Conservation (phyloP, 108 stramenopile genomes). For the Nitzschia palea region DNA sequence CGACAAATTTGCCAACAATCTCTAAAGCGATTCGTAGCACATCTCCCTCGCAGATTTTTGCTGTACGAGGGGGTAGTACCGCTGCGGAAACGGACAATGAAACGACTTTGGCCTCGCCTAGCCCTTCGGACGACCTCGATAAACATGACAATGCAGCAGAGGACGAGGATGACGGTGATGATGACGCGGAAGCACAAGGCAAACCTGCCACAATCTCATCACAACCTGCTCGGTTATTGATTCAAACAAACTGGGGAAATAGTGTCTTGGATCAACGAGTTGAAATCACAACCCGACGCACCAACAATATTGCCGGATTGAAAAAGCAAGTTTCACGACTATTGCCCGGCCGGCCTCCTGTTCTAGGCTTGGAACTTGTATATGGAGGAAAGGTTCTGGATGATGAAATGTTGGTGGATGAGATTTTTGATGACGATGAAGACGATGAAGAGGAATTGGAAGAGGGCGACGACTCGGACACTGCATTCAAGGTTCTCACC, state of each 20-base stretch:
- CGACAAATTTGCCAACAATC: too few relatives aligned
- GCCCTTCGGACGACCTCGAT: constrained; percentile 11
- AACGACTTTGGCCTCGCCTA: neutral
- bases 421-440: constrained; percentile 66
- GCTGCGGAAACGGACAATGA: constrained; percentile 6
- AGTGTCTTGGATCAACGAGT: constrained; percentile 59
- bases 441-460: constrained; percentile 63
- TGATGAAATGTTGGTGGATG: constrained; percentile 66
- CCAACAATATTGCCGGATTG: constrained; percentile 47
- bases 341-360: constrained; percentile 63
- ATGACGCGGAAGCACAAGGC: constrained; percentile 12
- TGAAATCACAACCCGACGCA: constrained; percentile 60
- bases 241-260: constrained; percentile 56
- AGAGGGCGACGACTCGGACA: constrained; percentile 51
- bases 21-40: too few relatives aligned
- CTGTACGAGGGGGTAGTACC: constrained; percentile 22
- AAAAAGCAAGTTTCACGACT: constrained; percentile 60
- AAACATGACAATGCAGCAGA: constrained; percentile 19
- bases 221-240: constrained; percentile 51
- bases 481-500: constrained; percentile 42
- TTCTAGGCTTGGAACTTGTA: constrained; percentile 42
- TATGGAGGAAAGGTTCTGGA: constrained; percentile 45
- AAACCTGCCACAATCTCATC: constrained; percentile 12
- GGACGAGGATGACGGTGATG: constrained; percentile 38
- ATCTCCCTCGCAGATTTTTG: too few relatives aligned